Evolutionary conservation across 1,284 basidiomycete species (phyloP), one percentile per base, ranked within the genome.

Genomic region (Neonothopanus nambi): DNA sequence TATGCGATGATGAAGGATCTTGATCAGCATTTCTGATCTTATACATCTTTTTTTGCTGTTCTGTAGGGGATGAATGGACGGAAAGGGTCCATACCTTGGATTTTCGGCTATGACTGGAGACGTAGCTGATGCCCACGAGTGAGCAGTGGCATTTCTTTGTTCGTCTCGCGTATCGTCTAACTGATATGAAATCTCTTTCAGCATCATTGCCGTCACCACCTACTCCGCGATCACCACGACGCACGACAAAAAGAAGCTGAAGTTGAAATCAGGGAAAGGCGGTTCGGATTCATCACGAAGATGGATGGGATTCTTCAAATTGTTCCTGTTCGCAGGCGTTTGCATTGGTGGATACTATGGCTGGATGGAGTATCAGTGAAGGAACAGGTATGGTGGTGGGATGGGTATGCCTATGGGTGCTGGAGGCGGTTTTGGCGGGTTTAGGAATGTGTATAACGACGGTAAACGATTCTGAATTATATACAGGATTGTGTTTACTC

Each of bases 41-140:
- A 46, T 11, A 41, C n/a, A n/a, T n/a, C n/a, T n/a, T n/a, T n/a
- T n/a, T n/a, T n/a, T n/a, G n/a, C n/a, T 33, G 49, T 46, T 46
- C 0, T 21, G 37, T 54, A 90, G 91, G 90, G 89, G 94, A 98
- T 65, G 85, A 96, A 58, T 99, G 96, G 96, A 82, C 85, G 13
- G 84, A 90, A 51, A 68, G 1, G 77, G 82, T 46, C 91, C 94
- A 0, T 98, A 82, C 75, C 72, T 99, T 52, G 96, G 96, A 7
- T 91, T 98, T 71, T 85, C 91, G 5, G 94, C 96, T 2, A 79
- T 93, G 68, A 99, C 96, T 0, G 96, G 96, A 35, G 93, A 98
- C 62, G 92, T 98, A 5, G 85, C 79, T 45, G 91, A 94, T 62
- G 79, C 83, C 28, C 93, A 95, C 67, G 92, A 95, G 92, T 94